Percentiles rank a stretch among this genome's conserved stretches.
Evolutionary conservation across 2,329 filamentous ascomycete species (phyloP).

Genomic region (Saccharata proteae): DNA sequence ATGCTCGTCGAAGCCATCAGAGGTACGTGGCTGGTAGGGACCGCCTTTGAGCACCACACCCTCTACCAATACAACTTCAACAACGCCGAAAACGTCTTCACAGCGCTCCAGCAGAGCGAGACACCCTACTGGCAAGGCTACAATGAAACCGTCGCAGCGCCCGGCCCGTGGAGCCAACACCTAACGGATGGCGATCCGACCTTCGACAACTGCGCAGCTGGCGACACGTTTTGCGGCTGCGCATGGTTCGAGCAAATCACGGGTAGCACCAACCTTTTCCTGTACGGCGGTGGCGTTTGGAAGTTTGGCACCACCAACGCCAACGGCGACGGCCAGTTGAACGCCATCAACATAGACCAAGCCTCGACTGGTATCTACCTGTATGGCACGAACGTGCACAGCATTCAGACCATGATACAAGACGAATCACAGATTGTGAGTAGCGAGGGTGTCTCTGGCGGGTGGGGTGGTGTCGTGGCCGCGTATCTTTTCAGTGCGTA

Average conservation of each 20-base stretch:
- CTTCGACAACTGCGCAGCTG: slow-evolving; percentile 13
- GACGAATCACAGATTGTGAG: neutral
- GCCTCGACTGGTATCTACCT: neutral
- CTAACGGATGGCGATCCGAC: slow-evolving; percentile 18
- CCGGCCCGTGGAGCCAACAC: slow-evolving; percentile 29
- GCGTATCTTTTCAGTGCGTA: slow-evolving; percentile 6
- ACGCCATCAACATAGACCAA: neutral
- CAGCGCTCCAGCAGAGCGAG: slow-evolving; percentile 42
- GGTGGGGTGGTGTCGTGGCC: slow-evolving; percentile 6
- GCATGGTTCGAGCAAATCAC: slow-evolving; percentile 7
- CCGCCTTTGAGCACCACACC: slow-evolving; percentile 41
- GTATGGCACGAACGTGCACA: slow-evolving; percentile 5
- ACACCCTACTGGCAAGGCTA: slow-evolving; percentile 36
- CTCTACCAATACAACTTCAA: slow-evolving; percentile 42
- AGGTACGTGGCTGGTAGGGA: slow-evolving; percentile 43
- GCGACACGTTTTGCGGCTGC: slow-evolving; percentile 10
- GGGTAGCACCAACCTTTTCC: neutral
- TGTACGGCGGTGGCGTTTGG: slow-evolving; percentile 6
- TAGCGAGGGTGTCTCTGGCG: slow-evolving; percentile 1
- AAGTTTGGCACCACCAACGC: slow-evolving; percentile 3
- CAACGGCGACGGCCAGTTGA: slow-evolving; percentile 1
- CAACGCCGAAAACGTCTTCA: slow-evolving; percentile 38
- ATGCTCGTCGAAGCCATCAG: slow-evolving; percentile 34
- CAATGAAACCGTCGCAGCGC: slow-evolving; percentile 19
- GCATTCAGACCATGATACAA: slow-evolving; percentile 1